These are phyloP conservation scores for Extremus antarcticus DNA, from an alignment of 495 filamentous ascomycete species.

Conservation along the genomic window DNA sequence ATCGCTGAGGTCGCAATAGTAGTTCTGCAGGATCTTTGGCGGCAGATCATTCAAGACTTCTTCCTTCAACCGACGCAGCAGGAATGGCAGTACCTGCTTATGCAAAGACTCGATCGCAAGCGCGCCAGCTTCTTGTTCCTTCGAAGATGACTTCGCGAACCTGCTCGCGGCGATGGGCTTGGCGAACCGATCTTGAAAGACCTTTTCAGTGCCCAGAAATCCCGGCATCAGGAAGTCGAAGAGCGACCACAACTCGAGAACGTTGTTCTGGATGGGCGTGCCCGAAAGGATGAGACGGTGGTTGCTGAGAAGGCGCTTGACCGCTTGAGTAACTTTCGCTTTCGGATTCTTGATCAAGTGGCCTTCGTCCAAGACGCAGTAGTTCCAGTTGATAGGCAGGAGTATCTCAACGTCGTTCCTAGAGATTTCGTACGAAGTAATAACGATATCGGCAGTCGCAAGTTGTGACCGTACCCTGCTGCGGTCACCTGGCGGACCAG, in stretches of 20 bases:
- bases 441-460: constrained; percentile 72
- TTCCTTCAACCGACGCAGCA: constrained; percentile 92
- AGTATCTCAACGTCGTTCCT: constrained; percentile 83
- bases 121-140: constrained; percentile 94
- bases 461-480: constrained; percentile 55
- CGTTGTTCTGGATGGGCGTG: constrained; percentile 97
- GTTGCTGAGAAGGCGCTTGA: constrained; percentile 78
- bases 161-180: constrained; percentile 94
- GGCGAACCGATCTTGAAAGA: constrained; percentile 93
- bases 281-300: constrained; percentile 93
- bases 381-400: constrained; percentile 84
- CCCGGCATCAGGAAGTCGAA: constrained; percentile 99
- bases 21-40: constrained; percentile 97
- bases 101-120: constrained; percentile 93
- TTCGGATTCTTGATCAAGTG: constrained; percentile 98
- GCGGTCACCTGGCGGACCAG: constrained; percentile 75
- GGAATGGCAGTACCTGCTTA: constrained; percentile 94
- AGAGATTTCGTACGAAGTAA: constrained; percentile 96
- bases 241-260: constrained; percentile 95
- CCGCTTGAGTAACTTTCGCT: constrained; percentile 81
- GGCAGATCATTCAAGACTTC: constrained; percentile 93
- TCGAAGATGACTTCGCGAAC: constrained; percentile 91
- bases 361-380: constrained; percentile 91
- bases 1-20: constrained; percentile 97
- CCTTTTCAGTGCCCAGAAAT: constrained; percentile 95